Percentiles rank a stretch among this genome's conserved stretches.
These are phyloP conservation scores for Thielaviopsis euricoi DNA, from an alignment of 2,329 filamentous ascomycete genomes.

Conservation along the genomic window DNA sequence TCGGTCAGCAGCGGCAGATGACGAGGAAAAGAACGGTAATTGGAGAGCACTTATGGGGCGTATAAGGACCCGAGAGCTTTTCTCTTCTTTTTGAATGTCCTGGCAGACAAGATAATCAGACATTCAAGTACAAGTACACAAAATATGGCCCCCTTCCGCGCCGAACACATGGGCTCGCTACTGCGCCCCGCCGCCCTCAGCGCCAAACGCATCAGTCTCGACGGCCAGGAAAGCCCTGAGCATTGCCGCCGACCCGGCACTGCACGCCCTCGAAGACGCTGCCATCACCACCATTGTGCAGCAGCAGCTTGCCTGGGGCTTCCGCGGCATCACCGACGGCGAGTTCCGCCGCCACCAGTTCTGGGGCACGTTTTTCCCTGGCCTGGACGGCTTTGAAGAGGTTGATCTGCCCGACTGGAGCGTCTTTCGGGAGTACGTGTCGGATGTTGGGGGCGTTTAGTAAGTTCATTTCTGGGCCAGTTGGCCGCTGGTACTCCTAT, in stretches of 20 bases:
- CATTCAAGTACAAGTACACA: not conserved
- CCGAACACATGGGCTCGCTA: conserved; percentile 59
- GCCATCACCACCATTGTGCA: conserved; percentile 49
- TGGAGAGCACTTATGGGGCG: no score
- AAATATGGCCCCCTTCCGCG: conserved; percentile 40
- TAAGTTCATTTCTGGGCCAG: not conserved
- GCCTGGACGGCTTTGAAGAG: conserved; percentile 23
- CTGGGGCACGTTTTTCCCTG: conserved; percentile 32
- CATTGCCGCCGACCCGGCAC: conserved; percentile 21
- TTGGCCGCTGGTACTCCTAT: no score
- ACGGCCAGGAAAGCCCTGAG: conserved; percentile 11
- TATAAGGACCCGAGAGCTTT: no score
- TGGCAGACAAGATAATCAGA: no score
- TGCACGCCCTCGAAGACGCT: conserved; percentile 39
- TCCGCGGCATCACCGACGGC: conserved; percentile 49
- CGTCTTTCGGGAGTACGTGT: conserved; percentile 21
- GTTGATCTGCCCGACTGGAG: conserved; percentile 24
- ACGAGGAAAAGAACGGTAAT: no score
- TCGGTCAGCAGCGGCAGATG: no score
- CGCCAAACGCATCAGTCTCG: conserved; percentile 11
- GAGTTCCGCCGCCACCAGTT: conserved; percentile 43
- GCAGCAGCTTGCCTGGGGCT: conserved; percentile 44
- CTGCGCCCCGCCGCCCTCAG: conserved; percentile 38
- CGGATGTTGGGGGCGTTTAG: conserved; percentile 23
- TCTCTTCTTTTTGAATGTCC: no score